Percentiles rank a stretch among this genome's conserved stretches.
phyloP scores from a whole-genome alignment of 1,284 basidiomycete species.

The Kwoniella shivajii region DNA sequence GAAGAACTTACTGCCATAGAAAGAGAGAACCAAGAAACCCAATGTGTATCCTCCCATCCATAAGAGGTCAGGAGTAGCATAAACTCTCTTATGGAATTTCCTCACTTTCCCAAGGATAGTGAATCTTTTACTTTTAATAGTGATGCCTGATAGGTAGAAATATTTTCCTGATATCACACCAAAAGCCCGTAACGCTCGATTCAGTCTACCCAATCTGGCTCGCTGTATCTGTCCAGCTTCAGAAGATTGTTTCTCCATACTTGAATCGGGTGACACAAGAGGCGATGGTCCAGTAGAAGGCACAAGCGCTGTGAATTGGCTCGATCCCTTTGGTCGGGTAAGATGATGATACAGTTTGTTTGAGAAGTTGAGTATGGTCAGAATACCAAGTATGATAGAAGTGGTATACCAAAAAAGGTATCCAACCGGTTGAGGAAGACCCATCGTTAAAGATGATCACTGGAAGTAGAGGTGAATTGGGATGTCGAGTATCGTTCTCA shows the following conservation, averaged over 20 bases:
- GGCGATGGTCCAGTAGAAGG: not conserved
- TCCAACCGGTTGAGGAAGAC: constrained; percentile 22
- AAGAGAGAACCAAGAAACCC: constrained; percentile 26
- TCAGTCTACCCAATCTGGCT: constrained; percentile 1
- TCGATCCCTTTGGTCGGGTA: not conserved
- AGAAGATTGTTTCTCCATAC: not conserved
- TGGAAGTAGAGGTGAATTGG: too few species aligned
- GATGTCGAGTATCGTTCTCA: too few species aligned
- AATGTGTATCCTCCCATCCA: constrained; percentile 24
- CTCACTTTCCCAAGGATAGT: constrained; percentile 9
- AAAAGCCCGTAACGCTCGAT: constrained; percentile 4
- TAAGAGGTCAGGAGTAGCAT: constrained; percentile 22
- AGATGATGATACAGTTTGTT: constrained; percentile 14
- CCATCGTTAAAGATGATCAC: too few species aligned
- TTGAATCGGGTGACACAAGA: constrained; percentile 1
- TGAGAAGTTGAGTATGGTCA: constrained; percentile 26
- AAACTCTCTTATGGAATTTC: constrained; percentile 7
- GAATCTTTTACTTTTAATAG: constrained; percentile 10
- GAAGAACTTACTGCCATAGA: constrained; percentile 30
- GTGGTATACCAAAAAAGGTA: constrained; percentile 40
- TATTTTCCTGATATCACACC: constrained; percentile 16
- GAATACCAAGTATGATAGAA: constrained; percentile 28
- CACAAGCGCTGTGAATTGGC: not conserved
- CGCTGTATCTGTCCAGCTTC: not conserved
- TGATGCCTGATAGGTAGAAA: constrained; percentile 18